Evolutionary conservation across 2,329 filamentous ascomycete genomes (phyloP), one percentile per base, ranked within the genome.

Genomic region (Arthrobotrys musiformis): DNA sequence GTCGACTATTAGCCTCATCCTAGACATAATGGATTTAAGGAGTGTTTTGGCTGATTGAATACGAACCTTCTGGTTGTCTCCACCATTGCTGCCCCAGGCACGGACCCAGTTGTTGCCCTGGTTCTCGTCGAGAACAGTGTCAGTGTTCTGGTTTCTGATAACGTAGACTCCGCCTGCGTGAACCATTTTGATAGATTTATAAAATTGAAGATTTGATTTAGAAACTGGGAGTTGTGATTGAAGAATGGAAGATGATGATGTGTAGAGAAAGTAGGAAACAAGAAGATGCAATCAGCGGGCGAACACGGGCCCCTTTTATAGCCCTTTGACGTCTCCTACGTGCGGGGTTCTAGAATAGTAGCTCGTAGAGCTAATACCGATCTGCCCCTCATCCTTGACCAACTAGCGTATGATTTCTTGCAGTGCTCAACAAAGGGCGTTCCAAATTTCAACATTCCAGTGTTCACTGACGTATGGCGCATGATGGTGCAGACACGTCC

Each of bases 61-160:
- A 66, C 46, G 4, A 7, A 66, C 62, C 22, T 42, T 66, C 33
- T 66, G 62, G 62, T 66, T 66, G 35, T 66, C 62, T 28, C 62
- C 62, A 30, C 62, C 46, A 6, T 66, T 66, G 15, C 24, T 11
- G 11, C 46, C 46, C 62, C 62, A 66, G 33, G 62, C 62, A 66
- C 54, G 67, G 28, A 70, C 67, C 67, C 67, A 70, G 28, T 44
- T 44, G 33, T 70, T 70, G 4, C 56, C 67, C 42, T 42, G 24
- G 54, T 70, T 70, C 24, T 48, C 40, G 35, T 70, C 67, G 42
- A 70, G 67, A 62, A 40, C 54, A 48, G 67, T 70, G 22, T 33
- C 30, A n/a, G 67, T 70, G 33, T 70, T 50, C 42, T 70, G 26
- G 44, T 70, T 70, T 9, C 13, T 40, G 19, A 70, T 17, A 30